Percentiles rank a stretch among this genome's conserved stretches.
Conservation (phyloP, 1,284 basidiomycete genomes). For the Ganoderma lucidum region DNA sequence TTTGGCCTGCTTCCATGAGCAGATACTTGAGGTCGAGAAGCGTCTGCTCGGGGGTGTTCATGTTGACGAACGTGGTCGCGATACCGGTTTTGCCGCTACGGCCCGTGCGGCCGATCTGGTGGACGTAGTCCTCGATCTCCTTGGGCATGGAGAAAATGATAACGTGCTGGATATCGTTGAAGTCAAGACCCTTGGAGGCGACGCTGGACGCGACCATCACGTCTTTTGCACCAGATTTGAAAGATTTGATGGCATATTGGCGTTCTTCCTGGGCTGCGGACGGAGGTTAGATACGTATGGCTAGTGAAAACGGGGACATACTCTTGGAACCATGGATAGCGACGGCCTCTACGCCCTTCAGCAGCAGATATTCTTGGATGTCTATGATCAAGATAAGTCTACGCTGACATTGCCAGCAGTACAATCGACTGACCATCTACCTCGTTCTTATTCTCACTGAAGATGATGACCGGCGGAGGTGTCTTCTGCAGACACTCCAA, state of each 20-base stretch:
- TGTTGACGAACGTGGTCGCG: slow-evolving; percentile 99
- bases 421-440: slow-evolving; percentile 79
- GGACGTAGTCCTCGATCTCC: slow-evolving; percentile 98
- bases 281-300: slow-evolving; percentile 19
- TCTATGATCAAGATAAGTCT: slow-evolving; percentile 58
- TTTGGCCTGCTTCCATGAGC: slow-evolving; percentile 97
- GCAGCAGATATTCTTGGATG: slow-evolving; percentile 96
- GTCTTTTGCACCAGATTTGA: slow-evolving; percentile 96
- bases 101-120: slow-evolving; percentile 98
- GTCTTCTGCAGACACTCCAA: slow-evolving; percentile 99
- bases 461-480: slow-evolving; percentile 97
- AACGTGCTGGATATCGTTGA: slow-evolving; percentile 97
- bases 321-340: slow-evolving; percentile 98
- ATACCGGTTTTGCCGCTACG: slow-evolving; percentile 98
- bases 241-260: slow-evolving; percentile 97
- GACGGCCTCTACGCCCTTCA: slow-evolving; percentile 98
- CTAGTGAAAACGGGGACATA: slow-evolving; percentile 47
- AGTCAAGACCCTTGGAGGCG: slow-evolving; percentile 97
- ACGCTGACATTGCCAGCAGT: too few species aligned
- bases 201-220: slow-evolving; percentile 99
- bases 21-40: slow-evolving; percentile 97
- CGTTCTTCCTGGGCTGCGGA: slow-evolving; percentile 93
- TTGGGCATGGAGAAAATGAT: slow-evolving; percentile 99
- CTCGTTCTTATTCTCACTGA: slow-evolving; percentile 99
- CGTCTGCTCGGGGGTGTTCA: slow-evolving; percentile 96